Evolutionary conservation across 345 rosid species (phyloP).

Genomic region (Hibiscus mutabilis): DNA sequence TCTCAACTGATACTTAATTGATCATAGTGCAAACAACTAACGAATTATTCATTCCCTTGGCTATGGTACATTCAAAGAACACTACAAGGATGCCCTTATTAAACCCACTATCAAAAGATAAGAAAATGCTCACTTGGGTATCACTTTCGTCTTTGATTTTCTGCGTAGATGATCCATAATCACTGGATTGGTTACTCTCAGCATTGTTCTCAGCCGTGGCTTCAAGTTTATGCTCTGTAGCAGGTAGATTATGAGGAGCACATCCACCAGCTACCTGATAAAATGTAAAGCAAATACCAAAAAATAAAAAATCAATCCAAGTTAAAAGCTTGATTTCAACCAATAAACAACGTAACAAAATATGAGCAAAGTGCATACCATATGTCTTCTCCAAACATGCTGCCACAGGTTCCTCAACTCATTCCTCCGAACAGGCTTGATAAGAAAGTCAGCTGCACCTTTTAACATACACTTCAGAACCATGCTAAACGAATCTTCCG

Average conservation of each 20-base stretch:
- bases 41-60: not conserved
- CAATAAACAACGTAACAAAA: not conserved
- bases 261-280: not conserved
- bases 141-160: slow-evolving; percentile 29
- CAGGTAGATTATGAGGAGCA: not conserved
- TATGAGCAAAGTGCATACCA: slow-evolving; percentile 20
- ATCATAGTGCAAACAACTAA: not conserved
- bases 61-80: not conserved
- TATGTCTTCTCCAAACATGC: slow-evolving; percentile 70
- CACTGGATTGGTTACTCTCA: not conserved
- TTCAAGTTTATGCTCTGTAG: not conserved
- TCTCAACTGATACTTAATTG: not conserved
- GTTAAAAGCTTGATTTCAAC: not conserved
- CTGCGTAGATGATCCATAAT: not conserved
- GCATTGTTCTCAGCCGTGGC: not conserved
- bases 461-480: slow-evolving; percentile 67
- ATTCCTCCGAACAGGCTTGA: slow-evolving; percentile 72
- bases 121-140: slow-evolving; percentile 33
- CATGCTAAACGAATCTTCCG: no score
- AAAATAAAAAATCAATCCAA: not conserved
- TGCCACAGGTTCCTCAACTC: slow-evolving; percentile 20
- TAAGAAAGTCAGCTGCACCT: slow-evolving; percentile 76
- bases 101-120: not conserved
- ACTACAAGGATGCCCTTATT: not conserved
- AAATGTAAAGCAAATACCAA: not conserved